Conservation (phyloP, 257 asterid species). For the Ajuga chamaepitys region DNA sequence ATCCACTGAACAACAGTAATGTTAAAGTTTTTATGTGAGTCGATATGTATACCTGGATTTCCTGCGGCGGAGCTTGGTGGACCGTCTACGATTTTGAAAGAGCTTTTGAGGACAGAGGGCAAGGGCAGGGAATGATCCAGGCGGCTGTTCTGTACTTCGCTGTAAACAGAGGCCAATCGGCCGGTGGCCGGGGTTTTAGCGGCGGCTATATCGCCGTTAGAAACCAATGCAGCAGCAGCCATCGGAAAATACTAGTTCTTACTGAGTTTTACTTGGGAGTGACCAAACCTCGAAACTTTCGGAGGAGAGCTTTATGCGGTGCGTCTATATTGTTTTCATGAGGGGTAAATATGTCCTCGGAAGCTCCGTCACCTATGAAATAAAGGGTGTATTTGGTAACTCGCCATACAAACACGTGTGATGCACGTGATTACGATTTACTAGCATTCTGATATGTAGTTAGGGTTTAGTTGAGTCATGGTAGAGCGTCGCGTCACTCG, state of each 20-base stretch:
- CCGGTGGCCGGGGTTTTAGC: constrained; percentile 30
- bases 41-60: constrained; percentile 59
- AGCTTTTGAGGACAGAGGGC: constrained; percentile 62
- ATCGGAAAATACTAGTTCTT: constrained; percentile 11
- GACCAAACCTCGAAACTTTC: constrained; percentile 23
- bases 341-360: constrained; percentile 23
- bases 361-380: constrained; percentile 12
- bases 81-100: constrained; percentile 77
- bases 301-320: constrained; percentile 12
- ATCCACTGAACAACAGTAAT: too few relatives aligned
- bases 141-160: constrained; percentile 92
- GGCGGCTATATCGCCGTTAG: constrained; percentile 32
- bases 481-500: constrained; percentile 14
- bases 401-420: neutral
- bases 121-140: constrained; percentile 78
- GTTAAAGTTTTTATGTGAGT: neutral
- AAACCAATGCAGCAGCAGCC: constrained; percentile 33
- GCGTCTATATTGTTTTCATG: neutral
- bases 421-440: constrained; percentile 6
- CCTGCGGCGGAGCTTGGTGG: constrained; percentile 97
- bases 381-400: constrained; percentile 19
- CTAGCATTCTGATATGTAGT: neutral
- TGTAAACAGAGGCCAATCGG: constrained; percentile 57
- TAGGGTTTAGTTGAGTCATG: constrained; percentile 22
- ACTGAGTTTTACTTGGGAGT: constrained; percentile 11